phyloP scores from a whole-genome alignment of 345 rosid genomes.

The Crucihimalaya himalaica region DNA sequence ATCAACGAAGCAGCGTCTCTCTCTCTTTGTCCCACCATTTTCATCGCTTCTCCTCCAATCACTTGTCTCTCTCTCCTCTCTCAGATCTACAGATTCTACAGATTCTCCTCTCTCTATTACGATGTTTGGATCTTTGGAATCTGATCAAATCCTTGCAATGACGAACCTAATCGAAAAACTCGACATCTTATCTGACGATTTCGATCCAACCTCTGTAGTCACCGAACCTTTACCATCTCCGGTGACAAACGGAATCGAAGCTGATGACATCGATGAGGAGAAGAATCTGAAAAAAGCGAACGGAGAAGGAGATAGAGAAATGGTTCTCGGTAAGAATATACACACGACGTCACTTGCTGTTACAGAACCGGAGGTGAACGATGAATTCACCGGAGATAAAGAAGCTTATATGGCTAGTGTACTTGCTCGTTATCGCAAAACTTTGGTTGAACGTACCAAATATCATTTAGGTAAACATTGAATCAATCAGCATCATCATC shows the following conservation, averaged over 20 bases:
- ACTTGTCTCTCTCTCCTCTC: slow-evolving; percentile 2
- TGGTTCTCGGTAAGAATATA: slow-evolving; percentile 80
- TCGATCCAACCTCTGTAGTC: slow-evolving; percentile 51
- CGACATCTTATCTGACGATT: slow-evolving; percentile 41
- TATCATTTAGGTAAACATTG: slow-evolving; percentile 65
- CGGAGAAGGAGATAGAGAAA: slow-evolving; percentile 50
- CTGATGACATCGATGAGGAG: background rate
- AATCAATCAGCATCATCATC: background rate
- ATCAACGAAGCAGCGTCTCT: slow-evolving; percentile 28
- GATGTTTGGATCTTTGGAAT: slow-evolving; percentile 43
- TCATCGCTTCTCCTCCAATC: slow-evolving; percentile 29
- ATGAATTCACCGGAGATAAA: slow-evolving; percentile 85
- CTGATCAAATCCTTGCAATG: slow-evolving; percentile 16
- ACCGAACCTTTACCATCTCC: slow-evolving; percentile 56
- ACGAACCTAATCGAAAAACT: slow-evolving; percentile 6
- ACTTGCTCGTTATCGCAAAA: slow-evolving; percentile 82
- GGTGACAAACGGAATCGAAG: slow-evolving; percentile 18
- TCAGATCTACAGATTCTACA: slow-evolving; percentile 29
- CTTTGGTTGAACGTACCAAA: slow-evolving; percentile 73
- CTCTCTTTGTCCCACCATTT: slow-evolving; percentile 28
- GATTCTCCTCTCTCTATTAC: background rate
- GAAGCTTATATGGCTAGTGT: slow-evolving; percentile 96
- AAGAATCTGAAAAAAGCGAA: background rate
- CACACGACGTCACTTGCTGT: slow-evolving; percentile 81
- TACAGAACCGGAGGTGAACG: slow-evolving; percentile 88